phyloP scores from a whole-genome alignment of 768 basidiomycete species.

The Kwoniella bestiolae region DNA sequence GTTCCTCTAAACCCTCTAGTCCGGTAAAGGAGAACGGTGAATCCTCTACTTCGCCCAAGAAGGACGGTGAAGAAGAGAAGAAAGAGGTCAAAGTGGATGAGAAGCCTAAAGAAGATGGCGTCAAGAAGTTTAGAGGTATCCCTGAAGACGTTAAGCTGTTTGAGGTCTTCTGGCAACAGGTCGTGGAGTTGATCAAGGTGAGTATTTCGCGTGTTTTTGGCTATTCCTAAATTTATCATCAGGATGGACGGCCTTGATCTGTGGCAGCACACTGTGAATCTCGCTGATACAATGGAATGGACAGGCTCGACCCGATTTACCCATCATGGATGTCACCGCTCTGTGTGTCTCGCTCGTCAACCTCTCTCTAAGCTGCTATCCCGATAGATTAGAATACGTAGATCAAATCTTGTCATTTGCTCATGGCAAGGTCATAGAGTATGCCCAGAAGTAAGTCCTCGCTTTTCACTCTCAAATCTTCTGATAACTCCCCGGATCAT shows the following conservation, averaged over 20 bases:
- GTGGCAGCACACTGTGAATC: neutral
- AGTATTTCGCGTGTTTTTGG: too few species aligned
- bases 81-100: constrained; percentile 38
- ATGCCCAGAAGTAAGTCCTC: constrained; percentile 70
- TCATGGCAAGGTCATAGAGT: constrained; percentile 81
- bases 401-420: constrained; percentile 93
- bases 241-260: neutral
- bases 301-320: constrained; percentile 93
- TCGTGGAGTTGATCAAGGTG: constrained; percentile 96
- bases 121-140: constrained; percentile 88
- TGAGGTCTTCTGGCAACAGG: constrained; percentile 98
- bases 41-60: constrained; percentile 58
- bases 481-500: too few species aligned
- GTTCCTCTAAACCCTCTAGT: constrained; percentile 9
- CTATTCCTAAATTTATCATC: neutral
- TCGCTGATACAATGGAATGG: constrained; percentile 2
- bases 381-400: constrained; percentile 94
- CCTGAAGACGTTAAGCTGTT: constrained; percentile 94
- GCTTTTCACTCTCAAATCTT: neutral
- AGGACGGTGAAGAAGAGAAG: constrained; percentile 56
- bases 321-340: constrained; percentile 96
- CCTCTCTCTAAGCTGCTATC: constrained; percentile 93
- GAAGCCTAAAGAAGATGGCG: constrained; percentile 27
- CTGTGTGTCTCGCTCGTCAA: constrained; percentile 93
- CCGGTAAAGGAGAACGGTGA: constrained; percentile 23